Base-by-base conservation (phyloP, 2,329 filamentous ascomycete genomes). In the Ophiostoma ips region DNA sequence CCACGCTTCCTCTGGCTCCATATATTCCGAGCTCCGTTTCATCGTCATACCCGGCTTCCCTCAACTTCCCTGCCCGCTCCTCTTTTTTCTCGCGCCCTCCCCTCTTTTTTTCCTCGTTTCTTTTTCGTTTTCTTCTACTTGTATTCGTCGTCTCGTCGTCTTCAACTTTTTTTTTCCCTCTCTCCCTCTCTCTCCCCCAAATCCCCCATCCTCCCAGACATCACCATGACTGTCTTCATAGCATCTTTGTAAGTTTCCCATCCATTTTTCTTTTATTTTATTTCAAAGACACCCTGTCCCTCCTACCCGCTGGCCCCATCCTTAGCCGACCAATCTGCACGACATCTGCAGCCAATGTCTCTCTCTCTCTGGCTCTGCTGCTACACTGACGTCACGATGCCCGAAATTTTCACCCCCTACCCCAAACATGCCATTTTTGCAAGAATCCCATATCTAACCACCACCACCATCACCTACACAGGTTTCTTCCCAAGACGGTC, bases 401-500 rank as follows among this genome's bases (percentile, higher is more conserved):
- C 36, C 53, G 45, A 50, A 50, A 44, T 46, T 49, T 55, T 49
- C 46, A 28, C 52, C 31, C 19, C 18, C 9, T 30, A 6, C 12
- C 21, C 36, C 28, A 19, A 15, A 8, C 19, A 37, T 16, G 13
- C 15, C 16, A 33, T 24, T 30, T n/a, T 40, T 28, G 28, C 28
- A 15, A 11, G 18, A 40, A 10, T 12, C 5, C 21, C 11, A 11
- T 15, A 15, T n/a, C 46, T 34, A 13, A 43, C 16, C 18, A 24
- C n/a, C n/a, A n/a, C n/a, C n/a, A n/a, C n/a, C n/a, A n/a, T n/a
- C n/a, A n/a, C 33, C n/a, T 62, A 95, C 88, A 52, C 62, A 95
- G 89, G 51, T 95, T 95, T 63, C 77, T 95, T 34, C 90, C 90
- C 33, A 89, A 94, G 64, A 96, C 90, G 37, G 74, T 95, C 60